Evolutionary conservation across 2,329 filamentous ascomycete species (phyloP).

Genomic region (Tolypocladium guangdongense): DNA sequence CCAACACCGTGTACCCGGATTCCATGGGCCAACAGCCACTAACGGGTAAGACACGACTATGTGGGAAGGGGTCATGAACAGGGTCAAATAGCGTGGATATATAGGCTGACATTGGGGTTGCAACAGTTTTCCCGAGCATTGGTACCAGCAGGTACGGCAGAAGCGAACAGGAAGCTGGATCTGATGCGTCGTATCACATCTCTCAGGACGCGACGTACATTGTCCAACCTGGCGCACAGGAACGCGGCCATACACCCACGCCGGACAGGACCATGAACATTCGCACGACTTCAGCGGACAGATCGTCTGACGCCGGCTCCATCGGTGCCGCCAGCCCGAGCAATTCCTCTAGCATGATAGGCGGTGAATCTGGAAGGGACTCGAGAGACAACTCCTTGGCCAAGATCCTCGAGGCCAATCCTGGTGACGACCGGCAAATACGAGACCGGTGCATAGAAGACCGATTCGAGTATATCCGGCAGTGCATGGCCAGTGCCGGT

Average conservation of each 20-base stretch:
- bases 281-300: not conserved
- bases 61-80: not conserved
- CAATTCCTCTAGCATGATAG: not conserved
- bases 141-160: not conserved
- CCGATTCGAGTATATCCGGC: slow-evolving; percentile 1
- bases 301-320: not conserved
- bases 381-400: not conserved
- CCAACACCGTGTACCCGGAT: not conserved
- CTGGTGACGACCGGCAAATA: not conserved
- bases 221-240: not conserved
- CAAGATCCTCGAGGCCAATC: not conserved
- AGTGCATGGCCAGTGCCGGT: not conserved
- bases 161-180: not conserved
- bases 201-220: not conserved
- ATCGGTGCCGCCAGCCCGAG: not conserved
- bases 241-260: not conserved
- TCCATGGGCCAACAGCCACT: not conserved
- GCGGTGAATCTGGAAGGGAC: not conserved
- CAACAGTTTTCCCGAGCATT: not conserved
- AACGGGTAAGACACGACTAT: not conserved
- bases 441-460: slow-evolving; percentile 1
- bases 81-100: not conserved
- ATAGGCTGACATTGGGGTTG: not conserved
- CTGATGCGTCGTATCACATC: not conserved
- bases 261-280: not conserved